Evolutionary conservation across 2,329 filamentous ascomycete genomes (phyloP).

Genomic region (Beauveria rudraprayagi): DNA sequence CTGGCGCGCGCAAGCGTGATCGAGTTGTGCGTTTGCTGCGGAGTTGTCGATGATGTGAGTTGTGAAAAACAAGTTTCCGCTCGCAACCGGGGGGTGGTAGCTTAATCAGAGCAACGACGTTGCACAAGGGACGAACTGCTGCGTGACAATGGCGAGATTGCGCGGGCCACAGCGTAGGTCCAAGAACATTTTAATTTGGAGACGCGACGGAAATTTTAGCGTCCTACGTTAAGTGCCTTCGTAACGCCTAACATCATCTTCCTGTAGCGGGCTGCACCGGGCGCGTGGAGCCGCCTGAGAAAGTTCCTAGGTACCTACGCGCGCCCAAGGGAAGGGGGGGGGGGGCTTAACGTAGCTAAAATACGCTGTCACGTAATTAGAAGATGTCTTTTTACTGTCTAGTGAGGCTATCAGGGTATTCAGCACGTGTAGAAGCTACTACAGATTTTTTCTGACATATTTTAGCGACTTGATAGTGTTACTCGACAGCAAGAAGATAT

Average conservation of each 20-base stretch:
- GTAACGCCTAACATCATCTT: too few relatives aligned
- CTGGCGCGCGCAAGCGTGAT: not conserved
- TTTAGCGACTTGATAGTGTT: too few relatives aligned
- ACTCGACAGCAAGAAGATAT: too few relatives aligned
- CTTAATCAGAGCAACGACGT: not conserved
- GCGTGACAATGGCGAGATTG: not conserved
- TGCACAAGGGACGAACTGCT: not conserved
- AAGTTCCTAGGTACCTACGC: too few relatives aligned
- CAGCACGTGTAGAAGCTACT: too few relatives aligned
- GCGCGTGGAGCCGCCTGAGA: not conserved
- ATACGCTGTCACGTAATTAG: too few relatives aligned
- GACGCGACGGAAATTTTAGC: constrained; percentile 7
- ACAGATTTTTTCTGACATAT: too few relatives aligned
- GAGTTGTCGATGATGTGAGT: not conserved
- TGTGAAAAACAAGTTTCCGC: not conserved
- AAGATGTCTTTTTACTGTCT: too few relatives aligned
- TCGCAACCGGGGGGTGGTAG: not conserved
- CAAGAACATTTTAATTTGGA: constrained; percentile 5
- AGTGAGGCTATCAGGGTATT: too few relatives aligned
- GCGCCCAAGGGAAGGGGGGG: too few relatives aligned
- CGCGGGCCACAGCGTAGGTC: not conserved
- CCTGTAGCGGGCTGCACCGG: not conserved
- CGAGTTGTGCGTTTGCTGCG: not conserved
- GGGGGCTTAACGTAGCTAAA: too few relatives aligned
- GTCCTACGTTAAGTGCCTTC: not conserved